phyloP scores from a whole-genome alignment of 2,329 filamentous ascomycete species.

The Trichoderma aggressivum region DNA sequence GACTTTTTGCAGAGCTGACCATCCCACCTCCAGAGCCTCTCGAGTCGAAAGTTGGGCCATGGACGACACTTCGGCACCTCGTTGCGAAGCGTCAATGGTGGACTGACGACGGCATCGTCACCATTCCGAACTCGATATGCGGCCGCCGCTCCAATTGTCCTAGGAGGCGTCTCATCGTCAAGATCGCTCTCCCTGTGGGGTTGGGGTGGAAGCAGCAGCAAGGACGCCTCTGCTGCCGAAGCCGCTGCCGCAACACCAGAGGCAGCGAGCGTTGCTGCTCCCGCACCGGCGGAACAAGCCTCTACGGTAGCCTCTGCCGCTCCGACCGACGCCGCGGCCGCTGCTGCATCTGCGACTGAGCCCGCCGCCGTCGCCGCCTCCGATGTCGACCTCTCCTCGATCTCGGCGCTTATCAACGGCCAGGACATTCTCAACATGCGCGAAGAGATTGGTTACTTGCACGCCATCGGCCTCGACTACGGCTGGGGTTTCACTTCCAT shows the following conservation, averaged over 20 bases:
- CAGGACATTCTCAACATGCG: constrained; percentile 57
- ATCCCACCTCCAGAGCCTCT: constrained; percentile 22
- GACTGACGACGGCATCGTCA: constrained; percentile 24
- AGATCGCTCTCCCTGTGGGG: constrained; percentile 37
- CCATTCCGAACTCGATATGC: constrained; percentile 24
- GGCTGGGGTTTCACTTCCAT: constrained; percentile 74
- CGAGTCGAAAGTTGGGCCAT: constrained; percentile 32
- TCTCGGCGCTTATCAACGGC: constrained; percentile 36
- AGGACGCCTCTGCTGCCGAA: constrained; percentile 24
- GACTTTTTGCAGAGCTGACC: neutral
- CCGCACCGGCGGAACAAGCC: constrained; percentile 8
- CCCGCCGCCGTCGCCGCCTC: constrained; percentile 26
- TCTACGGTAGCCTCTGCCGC: neutral
- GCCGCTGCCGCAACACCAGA: constrained; percentile 22
- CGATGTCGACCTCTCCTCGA: constrained; percentile 34
- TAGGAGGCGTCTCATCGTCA: constrained; percentile 32
- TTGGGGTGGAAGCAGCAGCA: constrained; percentile 35
- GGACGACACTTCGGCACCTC: constrained; percentile 37
- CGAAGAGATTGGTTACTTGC: constrained; percentile 77
- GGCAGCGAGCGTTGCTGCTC: constrained; percentile 20
- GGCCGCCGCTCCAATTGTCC: constrained; percentile 27
- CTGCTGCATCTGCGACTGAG: constrained; percentile 23
- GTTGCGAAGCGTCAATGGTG: constrained; percentile 24
- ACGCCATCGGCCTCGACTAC: constrained; percentile 79
- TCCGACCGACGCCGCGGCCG: constrained; percentile 19